Percentiles rank a stretch among this genome's conserved stretches.
phyloP scores from a whole-genome alignment of 2,329 filamentous ascomycete species.

The Boeremia exigua region DNA sequence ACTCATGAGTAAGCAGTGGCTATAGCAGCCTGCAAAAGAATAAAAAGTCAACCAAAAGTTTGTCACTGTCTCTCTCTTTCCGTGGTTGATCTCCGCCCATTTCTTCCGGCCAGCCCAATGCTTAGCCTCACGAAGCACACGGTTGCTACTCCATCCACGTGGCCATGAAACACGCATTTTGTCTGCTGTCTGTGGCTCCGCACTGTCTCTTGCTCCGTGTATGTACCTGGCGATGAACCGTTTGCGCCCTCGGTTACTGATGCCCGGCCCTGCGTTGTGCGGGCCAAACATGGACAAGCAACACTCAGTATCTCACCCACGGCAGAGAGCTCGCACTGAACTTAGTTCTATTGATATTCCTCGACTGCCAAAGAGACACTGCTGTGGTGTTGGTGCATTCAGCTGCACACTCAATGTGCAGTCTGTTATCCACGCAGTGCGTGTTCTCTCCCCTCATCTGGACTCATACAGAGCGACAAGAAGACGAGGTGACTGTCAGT shows the following conservation, averaged over 20 bases:
- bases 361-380: no score
- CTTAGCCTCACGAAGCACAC: background rate
- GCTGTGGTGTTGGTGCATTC: no score
- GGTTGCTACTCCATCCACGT: no score
- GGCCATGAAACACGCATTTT: background rate
- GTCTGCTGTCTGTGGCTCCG: background rate
- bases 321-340: no score
- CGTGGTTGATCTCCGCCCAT: background rate
- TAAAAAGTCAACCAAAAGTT: constrained; percentile 16
- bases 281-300: no score
- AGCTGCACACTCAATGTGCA: no score
- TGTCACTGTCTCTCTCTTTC: background rate
- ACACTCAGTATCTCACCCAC: background rate
- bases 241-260: background rate
- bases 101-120: background rate
- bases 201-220: background rate
- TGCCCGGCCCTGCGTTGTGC: background rate
- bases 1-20: constrained; percentile 14
- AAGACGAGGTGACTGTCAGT: background rate
- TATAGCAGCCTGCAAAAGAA: constrained; percentile 22
- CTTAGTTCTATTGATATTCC: no score
- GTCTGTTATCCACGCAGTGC: background rate
- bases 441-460: background rate
- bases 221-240: background rate
- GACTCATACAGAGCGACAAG: background rate